Percentiles rank a stretch among this genome's conserved stretches.
Evolutionary conservation across 2,329 filamentous ascomycete genomes (phyloP).

Genomic region (Cladosporium sp.): DNA sequence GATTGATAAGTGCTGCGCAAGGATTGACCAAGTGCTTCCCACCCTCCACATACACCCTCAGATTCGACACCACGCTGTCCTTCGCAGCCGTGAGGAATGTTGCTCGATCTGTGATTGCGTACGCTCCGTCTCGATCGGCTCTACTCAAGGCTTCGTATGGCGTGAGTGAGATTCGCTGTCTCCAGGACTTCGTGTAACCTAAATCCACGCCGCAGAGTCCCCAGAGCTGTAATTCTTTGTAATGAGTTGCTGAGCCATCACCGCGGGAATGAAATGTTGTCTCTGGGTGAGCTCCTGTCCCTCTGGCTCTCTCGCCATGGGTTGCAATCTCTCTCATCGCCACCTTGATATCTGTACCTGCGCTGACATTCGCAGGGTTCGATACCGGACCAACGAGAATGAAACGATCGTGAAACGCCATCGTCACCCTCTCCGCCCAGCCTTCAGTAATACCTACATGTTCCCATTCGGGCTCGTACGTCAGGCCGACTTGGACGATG

Average conservation of each 20-base stretch:
- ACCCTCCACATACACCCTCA: not conserved
- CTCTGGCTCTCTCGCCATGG: not conserved
- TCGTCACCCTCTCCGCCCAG: not conserved
- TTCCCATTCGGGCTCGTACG: not conserved
- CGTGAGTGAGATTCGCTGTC: not conserved
- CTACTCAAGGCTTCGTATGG: not conserved
- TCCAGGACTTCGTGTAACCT: not conserved
- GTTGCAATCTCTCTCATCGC: not conserved
- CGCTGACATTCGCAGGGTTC: not conserved
- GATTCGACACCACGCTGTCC: not conserved
- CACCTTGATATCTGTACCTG: not conserved
- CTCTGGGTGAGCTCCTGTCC: too few relatives aligned
- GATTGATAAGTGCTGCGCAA: not conserved
- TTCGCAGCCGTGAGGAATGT: not conserved
- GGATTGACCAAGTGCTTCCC: not conserved
- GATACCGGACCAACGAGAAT: not conserved
- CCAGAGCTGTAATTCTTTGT: not conserved
- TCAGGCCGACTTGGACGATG: not conserved
- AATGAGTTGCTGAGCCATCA: not conserved
- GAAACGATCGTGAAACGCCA: not conserved
- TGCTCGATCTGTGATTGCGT: not conserved
- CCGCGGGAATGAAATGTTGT: too few relatives aligned
- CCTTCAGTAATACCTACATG: not conserved
- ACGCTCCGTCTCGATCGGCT: not conserved
- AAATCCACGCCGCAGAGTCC: not conserved